Conservation (phyloP, 2,329 filamentous ascomycete genomes). For the Aspergillus phoenicis region DNA sequence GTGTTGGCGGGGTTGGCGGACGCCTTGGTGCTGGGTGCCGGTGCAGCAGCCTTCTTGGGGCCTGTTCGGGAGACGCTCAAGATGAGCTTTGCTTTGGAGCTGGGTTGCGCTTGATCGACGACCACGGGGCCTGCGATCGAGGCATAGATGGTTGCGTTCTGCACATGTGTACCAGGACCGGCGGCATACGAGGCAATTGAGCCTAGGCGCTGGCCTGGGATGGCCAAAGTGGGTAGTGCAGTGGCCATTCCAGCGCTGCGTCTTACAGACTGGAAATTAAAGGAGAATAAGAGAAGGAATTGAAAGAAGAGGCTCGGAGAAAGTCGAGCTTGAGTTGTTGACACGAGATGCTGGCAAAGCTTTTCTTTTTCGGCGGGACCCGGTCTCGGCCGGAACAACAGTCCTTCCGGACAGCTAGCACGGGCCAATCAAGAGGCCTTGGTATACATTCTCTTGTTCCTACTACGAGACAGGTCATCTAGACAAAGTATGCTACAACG, state of each 20-base stretch:
- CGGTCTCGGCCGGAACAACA: constrained; percentile 3
- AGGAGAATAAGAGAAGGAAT: not conserved
- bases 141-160: constrained; percentile 73
- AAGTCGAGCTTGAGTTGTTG: not conserved
- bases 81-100: constrained; percentile 40
- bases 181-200: constrained; percentile 66
- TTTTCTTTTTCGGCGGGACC: not conserved
- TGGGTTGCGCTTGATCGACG: constrained; percentile 50
- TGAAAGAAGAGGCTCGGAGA: not conserved
- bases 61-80: constrained; percentile 38
- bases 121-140: constrained; percentile 77
- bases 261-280: not conserved
- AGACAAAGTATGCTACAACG: not conserved
- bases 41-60: constrained; percentile 4
- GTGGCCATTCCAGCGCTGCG: constrained; percentile 28
- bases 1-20: constrained; percentile 17
- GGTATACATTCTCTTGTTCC: too few species aligned
- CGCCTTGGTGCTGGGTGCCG: not conserved
- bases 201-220: constrained; percentile 82
- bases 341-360: not conserved
- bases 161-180: constrained; percentile 82
- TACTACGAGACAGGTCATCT: too few species aligned
- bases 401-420: not conserved
- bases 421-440: not conserved
- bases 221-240: constrained; percentile 56